phyloP scores from a whole-genome alignment of 257 asterid species.

The Jacaranda mimosifolia region DNA sequence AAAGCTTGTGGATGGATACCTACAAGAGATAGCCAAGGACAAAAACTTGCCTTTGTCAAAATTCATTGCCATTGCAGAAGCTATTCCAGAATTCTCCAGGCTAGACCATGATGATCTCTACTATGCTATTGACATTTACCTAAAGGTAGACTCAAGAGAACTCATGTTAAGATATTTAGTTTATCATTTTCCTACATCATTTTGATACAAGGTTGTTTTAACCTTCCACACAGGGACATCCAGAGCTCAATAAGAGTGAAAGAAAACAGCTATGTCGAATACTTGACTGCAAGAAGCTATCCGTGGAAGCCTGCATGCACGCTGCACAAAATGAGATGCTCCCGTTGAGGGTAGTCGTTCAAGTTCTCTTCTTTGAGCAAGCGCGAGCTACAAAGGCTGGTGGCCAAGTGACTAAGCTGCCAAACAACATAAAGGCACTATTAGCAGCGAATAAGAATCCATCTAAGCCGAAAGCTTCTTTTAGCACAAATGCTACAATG shows the following conservation, averaged over 20 bases:
- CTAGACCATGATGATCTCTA: constrained; percentile 85
- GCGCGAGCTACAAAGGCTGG: constrained; percentile 70
- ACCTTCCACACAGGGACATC: constrained; percentile 68
- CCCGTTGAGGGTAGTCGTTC: constrained; percentile 87
- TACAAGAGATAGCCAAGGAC: constrained; percentile 73
- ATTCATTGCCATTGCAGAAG: constrained; percentile 73
- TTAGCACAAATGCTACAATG: constrained; percentile 40
- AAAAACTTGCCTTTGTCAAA: constrained; percentile 58
- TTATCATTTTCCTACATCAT: not conserved
- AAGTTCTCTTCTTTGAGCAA: constrained; percentile 95
- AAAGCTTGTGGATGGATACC: constrained; percentile 82
- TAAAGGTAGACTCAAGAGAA: constrained; percentile 61
- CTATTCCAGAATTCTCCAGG: constrained; percentile 81
- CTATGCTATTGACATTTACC: constrained; percentile 81
- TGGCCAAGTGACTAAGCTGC: constrained; percentile 61
- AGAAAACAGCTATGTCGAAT: constrained; percentile 73
- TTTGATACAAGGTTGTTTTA: not conserved
- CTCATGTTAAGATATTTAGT: not conserved
- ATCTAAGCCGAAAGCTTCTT: constrained; percentile 49
- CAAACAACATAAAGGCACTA: constrained; percentile 70
- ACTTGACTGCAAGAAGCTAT: constrained; percentile 83
- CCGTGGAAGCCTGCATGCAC: constrained; percentile 82
- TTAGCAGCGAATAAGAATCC: constrained; percentile 50
- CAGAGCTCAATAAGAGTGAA: constrained; percentile 76
- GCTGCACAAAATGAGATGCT: constrained; percentile 96